phyloP scores from a whole-genome alignment of 164 flowering plant species.

The Vitis labrusca region DNA sequence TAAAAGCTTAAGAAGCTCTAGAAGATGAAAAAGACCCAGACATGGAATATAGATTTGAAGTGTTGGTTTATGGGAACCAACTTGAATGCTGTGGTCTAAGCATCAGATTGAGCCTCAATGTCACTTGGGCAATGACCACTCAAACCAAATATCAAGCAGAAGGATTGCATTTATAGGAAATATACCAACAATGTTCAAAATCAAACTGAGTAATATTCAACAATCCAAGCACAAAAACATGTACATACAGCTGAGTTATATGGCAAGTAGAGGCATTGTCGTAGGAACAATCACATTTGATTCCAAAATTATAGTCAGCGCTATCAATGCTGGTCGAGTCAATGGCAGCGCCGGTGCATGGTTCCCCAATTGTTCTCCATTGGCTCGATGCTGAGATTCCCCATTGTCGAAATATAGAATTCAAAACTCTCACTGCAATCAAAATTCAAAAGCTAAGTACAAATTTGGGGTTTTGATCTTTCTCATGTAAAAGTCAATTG shows the following conservation, averaged over 20 bases:
- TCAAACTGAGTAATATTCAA: background rate
- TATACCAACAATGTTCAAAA: background rate
- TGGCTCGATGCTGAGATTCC: conserved; percentile 6
- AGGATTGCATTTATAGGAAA: background rate
- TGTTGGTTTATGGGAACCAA: background rate
- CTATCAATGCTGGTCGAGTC: background rate
- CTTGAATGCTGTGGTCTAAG: background rate
- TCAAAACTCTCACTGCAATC: conserved; percentile 31
- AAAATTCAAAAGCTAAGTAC: background rate
- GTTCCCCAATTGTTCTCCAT: conserved; percentile 41
- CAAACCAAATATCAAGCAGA: too few relatives aligned
- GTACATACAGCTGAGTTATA: conserved; percentile 25
- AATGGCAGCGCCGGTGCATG: conserved; percentile 29
- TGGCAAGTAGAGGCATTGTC: conserved; percentile 5
- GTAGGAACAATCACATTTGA: conserved; percentile 38
- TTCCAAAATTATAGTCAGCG: conserved; percentile 17
- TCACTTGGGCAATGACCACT: too few relatives aligned
- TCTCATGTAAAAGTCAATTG: too few relatives aligned
- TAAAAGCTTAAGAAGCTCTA: background rate
- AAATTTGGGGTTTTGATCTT: too few relatives aligned
- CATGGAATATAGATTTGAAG: background rate
- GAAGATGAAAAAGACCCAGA: background rate
- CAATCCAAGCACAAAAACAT: too few relatives aligned
- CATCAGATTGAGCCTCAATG: background rate
- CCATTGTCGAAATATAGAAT: conserved; percentile 34